These are phyloP conservation scores for Cucumis cinereus DNA, from an alignment of 306 rosid genomes.

Conservation along the genomic window DNA sequence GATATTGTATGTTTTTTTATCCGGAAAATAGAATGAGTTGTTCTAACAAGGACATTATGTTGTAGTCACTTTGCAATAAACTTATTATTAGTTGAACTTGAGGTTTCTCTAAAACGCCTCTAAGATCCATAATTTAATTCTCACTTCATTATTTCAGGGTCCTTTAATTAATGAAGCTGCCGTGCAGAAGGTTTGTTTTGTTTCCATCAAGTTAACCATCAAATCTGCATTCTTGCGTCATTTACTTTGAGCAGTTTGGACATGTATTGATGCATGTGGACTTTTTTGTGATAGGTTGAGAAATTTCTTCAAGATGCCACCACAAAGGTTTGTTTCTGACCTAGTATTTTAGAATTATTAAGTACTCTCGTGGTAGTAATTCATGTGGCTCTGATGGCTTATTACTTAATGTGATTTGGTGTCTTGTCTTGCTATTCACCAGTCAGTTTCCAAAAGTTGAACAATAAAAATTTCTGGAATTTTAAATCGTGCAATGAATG, in stretches of 20 bases:
- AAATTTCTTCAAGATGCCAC: slow-evolving; percentile 70
- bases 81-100: background rate
- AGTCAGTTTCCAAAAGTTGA: background rate
- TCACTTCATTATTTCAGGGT: slow-evolving; percentile 41
- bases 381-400: background rate
- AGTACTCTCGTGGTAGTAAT: background rate
- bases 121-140: background rate
- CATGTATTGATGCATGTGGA: slow-evolving; percentile 12
- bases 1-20: background rate
- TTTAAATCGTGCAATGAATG: background rate
- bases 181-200: slow-evolving; percentile 56
- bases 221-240: background rate
- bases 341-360: slow-evolving; percentile 9
- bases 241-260: background rate
- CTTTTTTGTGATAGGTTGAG: slow-evolving; percentile 54
- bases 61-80: background rate
- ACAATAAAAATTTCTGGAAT: background rate
- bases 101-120: background rate
- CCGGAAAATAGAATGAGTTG: background rate
- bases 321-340: slow-evolving; percentile 59
- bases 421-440: background rate
- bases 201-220: background rate
- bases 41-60: background rate
- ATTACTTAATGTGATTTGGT: background rate
- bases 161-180: slow-evolving; percentile 99